phyloP scores from a whole-genome alignment of 164 flowering plant genomes.

The Kalanchoe fedtschenkoi region DNA sequence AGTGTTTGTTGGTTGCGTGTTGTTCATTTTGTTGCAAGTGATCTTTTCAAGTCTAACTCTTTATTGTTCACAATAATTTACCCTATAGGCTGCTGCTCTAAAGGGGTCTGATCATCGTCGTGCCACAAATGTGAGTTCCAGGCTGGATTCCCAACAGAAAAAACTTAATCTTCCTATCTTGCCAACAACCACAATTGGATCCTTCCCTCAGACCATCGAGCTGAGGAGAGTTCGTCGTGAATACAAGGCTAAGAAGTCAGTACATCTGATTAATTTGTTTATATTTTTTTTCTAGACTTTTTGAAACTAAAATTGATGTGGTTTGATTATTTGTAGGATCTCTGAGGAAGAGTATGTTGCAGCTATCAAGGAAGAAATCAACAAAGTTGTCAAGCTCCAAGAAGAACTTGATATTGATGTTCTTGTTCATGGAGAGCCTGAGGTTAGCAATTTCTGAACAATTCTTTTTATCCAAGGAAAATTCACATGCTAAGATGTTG shows the following conservation, averaged over 20 bases:
- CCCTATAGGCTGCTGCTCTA: constrained; percentile 56
- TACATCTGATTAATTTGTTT: neutral
- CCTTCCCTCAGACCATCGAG: constrained; percentile 76
- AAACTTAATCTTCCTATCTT: constrained; percentile 62
- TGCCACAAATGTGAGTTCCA: constrained; percentile 56
- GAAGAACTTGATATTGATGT: constrained; percentile 75
- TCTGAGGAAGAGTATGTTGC: constrained; percentile 41
- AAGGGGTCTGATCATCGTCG: constrained; percentile 70
- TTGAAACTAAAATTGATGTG: neutral
- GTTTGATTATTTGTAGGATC: constrained; percentile 21
- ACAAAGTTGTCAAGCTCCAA: constrained; percentile 52
- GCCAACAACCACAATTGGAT: constrained; percentile 73
- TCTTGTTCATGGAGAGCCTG: constrained; percentile 71
- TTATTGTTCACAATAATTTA: neutral
- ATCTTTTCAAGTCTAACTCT: neutral
- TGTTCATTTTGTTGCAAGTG: neutral
- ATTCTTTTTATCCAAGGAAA: neutral
- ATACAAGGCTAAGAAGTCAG: constrained; percentile 60
- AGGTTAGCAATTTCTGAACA: constrained; percentile 23
- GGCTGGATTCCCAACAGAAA: constrained; percentile 66
- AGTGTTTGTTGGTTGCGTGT: constrained; percentile 16
- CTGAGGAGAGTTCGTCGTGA: constrained; percentile 76
- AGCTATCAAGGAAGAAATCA: constrained; percentile 49
- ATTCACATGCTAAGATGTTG: neutral
- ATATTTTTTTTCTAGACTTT: neutral